Conservation (phyloP, 345 rosid species). For the Populus deltoides region DNA sequence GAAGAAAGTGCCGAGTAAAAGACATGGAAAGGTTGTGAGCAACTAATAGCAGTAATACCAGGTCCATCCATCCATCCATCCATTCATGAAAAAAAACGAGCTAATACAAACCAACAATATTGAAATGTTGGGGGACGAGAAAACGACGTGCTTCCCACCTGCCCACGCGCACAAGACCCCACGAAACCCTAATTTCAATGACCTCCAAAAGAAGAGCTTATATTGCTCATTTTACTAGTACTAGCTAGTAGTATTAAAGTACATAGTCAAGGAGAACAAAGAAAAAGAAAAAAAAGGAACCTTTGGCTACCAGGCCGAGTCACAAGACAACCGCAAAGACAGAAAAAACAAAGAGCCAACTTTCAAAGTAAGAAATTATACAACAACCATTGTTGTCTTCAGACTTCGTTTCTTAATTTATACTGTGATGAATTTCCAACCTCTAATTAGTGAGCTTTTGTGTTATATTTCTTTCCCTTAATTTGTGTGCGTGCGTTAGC, state of each 20-base stretch:
- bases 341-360: not conserved
- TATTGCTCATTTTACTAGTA: not conserved
- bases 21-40: slow-evolving; percentile 20
- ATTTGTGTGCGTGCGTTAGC: not conserved
- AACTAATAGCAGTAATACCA: not conserved
- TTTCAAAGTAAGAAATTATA: not conserved
- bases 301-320: not conserved
- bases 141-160: slow-evolving; percentile 53
- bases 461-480: slow-evolving; percentile 11
- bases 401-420: not conserved
- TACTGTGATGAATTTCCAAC: not conserved
- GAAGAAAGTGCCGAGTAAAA: not conserved
- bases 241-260: not conserved
- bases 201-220: slow-evolving; percentile 32
- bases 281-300: not conserved
- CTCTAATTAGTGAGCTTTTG: not conserved
- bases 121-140: slow-evolving; percentile 37
- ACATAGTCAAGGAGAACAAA: not conserved
- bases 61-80: not conserved
- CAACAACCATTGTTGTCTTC: not conserved
- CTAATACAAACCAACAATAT: not conserved
- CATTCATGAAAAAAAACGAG: not conserved
- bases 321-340: not conserved
- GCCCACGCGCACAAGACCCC: slow-evolving; percentile 54
- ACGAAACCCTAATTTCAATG: slow-evolving; percentile 55